Percentiles rank a stretch among this genome's conserved stretches.
Evolutionary conservation across 805 yeast species (phyloP).

Genomic region (Yarrowia osloensis): DNA sequence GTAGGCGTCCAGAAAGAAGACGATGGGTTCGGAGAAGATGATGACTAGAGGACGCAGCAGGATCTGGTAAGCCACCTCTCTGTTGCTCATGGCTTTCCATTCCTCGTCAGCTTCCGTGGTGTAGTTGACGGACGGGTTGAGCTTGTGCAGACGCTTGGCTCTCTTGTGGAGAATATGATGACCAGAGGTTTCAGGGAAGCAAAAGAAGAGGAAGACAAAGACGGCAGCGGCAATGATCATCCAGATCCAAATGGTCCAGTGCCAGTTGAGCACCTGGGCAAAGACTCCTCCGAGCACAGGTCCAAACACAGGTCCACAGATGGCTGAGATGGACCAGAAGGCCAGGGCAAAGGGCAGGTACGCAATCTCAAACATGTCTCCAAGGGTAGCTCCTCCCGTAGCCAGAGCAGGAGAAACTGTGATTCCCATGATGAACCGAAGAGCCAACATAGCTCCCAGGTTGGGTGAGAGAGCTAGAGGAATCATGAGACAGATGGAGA

Average conservation of each 20-base stretch:
- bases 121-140: slow-evolving; percentile 50
- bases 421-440: slow-evolving; percentile 72
- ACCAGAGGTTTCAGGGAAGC: slow-evolving; percentile 55
- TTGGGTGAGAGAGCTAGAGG: slow-evolving; percentile 54
- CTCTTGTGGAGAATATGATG: slow-evolving; percentile 52
- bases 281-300: slow-evolving; percentile 59
- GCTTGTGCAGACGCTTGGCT: slow-evolving; percentile 51
- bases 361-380: slow-evolving; percentile 50
- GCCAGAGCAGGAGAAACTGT: slow-evolving; percentile 83
- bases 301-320: slow-evolving; percentile 56
- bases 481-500: slow-evolving; percentile 55
- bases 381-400: slow-evolving; percentile 70
- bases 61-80: slow-evolving; percentile 32
- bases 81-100: slow-evolving; percentile 39
- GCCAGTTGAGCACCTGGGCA: slow-evolving; percentile 41
- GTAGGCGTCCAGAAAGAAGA: slow-evolving; percentile 52
- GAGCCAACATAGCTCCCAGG: slow-evolving; percentile 52
- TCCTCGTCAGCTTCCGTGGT: slow-evolving; percentile 50
- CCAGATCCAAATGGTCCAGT: slow-evolving; percentile 54
- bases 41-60: slow-evolving; percentile 48
- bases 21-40: slow-evolving; percentile 53
- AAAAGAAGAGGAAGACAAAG: slow-evolving; percentile 47
- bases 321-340: slow-evolving; percentile 56
- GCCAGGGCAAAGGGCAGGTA: slow-evolving; percentile 53
- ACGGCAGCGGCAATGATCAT: slow-evolving; percentile 41